Evolutionary conservation across 805 yeast genomes (phyloP).

Genomic region (Starmerella floricola): DNA sequence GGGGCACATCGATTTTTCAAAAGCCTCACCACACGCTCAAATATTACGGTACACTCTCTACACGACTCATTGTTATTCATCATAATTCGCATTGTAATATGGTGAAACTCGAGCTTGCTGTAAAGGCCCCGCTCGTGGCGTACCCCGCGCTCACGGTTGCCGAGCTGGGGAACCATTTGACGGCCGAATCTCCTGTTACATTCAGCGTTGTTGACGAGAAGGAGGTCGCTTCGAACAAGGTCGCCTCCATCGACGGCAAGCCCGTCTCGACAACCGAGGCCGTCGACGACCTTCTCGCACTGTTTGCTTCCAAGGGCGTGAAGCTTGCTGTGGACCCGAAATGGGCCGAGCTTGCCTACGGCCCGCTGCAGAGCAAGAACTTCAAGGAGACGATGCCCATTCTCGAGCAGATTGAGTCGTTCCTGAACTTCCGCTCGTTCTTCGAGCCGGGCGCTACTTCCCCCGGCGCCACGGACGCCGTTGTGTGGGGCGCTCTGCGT

Average conservation of each 20-base stretch:
- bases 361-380: constrained; percentile 65
- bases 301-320: constrained; percentile 34
- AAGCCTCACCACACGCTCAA: no score
- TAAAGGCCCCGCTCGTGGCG: constrained; percentile 74
- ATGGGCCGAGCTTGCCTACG: constrained; percentile 52
- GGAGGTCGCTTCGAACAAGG: constrained; percentile 36
- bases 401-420: constrained; percentile 69
- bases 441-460: constrained; percentile 41
- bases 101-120: constrained; percentile 49
- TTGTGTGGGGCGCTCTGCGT: constrained; percentile 87
- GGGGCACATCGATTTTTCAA: no score
- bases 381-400: constrained; percentile 72
- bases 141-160: constrained; percentile 71
- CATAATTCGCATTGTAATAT: no score
- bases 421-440: constrained; percentile 74
- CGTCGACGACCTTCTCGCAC: constrained; percentile 29
- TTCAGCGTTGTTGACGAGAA: constrained; percentile 65
- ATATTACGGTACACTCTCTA: no score
- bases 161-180: constrained; percentile 49
- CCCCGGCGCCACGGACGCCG: constrained; percentile 68
- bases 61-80: no score
- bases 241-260: constrained; percentile 30
- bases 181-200: constrained; percentile 36
- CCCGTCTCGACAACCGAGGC: constrained; percentile 35
- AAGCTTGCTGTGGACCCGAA: constrained; percentile 35